Percentiles rank a stretch among this genome's conserved stretches.
Conservation (phyloP, 768 basidiomycete genomes). For the Phaeotremella skinneri region DNA sequence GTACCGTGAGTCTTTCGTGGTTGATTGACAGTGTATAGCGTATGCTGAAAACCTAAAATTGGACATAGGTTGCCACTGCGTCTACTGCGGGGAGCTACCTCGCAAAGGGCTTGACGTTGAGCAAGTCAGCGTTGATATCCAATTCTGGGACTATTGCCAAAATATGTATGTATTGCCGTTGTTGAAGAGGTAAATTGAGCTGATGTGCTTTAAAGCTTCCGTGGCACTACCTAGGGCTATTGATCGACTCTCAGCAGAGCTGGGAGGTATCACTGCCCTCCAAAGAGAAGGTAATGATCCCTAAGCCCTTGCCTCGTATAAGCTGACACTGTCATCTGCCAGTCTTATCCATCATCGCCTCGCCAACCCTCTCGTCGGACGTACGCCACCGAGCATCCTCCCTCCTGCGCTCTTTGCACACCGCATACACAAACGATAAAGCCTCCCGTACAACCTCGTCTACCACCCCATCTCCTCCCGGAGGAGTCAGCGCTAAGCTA, state of each 20-base stretch:
- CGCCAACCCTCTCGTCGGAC: slow-evolving; percentile 43
- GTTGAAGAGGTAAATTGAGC: background rate
- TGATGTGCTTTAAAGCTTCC: slow-evolving; percentile 26
- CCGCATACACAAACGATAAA: slow-evolving; percentile 40
- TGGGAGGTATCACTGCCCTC: slow-evolving; percentile 41
- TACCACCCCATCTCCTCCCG: background rate
- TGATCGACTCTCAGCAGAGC: slow-evolving; percentile 36
- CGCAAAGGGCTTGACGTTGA: slow-evolving; percentile 35
- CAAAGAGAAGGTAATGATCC: slow-evolving; percentile 41
- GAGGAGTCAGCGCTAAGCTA: background rate
- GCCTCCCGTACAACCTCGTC: background rate
- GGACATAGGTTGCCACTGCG: slow-evolving; percentile 28
- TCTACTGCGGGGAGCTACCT: slow-evolving; percentile 33
- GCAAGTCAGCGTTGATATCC: slow-evolving; percentile 35
- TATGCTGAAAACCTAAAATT: background rate
- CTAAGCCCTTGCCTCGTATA: background rate
- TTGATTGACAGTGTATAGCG: background rate
- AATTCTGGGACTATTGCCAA: slow-evolving; percentile 41
- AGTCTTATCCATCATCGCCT: slow-evolving; percentile 43
- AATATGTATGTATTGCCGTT: slow-evolving; percentile 30
- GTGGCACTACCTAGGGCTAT: slow-evolving; percentile 43
- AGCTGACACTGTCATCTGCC: background rate
- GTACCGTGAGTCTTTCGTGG: slow-evolving; percentile 23
- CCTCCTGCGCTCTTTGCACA: slow-evolving; percentile 29
- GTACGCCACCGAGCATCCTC: slow-evolving; percentile 35